Percentiles rank a stretch among this genome's conserved stretches.
Evolutionary conservation across 75 land plant genomes (phyloP).

Genomic region (Chamaecyparis obtusa): DNA sequence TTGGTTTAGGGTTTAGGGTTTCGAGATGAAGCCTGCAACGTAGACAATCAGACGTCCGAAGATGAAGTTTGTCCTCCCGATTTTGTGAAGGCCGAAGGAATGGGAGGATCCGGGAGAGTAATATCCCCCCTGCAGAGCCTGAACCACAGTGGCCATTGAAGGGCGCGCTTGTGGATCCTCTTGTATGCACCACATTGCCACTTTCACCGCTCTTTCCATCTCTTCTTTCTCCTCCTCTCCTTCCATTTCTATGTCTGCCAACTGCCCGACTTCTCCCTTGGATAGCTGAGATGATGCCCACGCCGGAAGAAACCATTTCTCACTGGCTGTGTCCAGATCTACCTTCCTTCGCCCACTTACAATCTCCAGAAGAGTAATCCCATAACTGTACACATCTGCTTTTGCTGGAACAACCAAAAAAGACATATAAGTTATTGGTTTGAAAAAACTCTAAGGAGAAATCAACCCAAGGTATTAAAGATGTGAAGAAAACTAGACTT

Average conservation of each 20-base stretch:
- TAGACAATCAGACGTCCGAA: neutral
- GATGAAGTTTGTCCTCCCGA: neutral
- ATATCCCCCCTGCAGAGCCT: constrained; percentile 60
- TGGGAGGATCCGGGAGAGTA: constrained; percentile 34
- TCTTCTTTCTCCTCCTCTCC: constrained; percentile 32
- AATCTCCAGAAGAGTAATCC: constrained; percentile 49
- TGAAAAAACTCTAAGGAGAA: neutral
- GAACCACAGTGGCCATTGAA: constrained; percentile 47
- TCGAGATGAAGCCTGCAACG: too few relatives aligned
- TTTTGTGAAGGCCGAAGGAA: constrained; percentile 9
- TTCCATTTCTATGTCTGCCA: constrained; percentile 17
- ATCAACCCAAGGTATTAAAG: neutral
- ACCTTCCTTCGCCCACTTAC: constrained; percentile 39
- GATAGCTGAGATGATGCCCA: constrained; percentile 38
- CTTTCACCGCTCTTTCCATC: constrained; percentile 31
- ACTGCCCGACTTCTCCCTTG: neutral
- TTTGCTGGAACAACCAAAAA: constrained; percentile 30
- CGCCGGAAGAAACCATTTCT: constrained; percentile 11
- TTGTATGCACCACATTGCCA: constrained; percentile 64
- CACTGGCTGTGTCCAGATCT: neutral
- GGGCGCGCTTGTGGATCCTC: constrained; percentile 55
- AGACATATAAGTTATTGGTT: neutral
- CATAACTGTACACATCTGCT: constrained; percentile 61
- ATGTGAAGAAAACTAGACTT: neutral
- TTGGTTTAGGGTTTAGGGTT: too few relatives aligned